A percentile compares a stretch with the other conserved stretches of the same genome.
Evolutionary conservation across 805 yeast species (phyloP).

Genomic region (Zygosaccharomyces gambellarensis): DNA sequence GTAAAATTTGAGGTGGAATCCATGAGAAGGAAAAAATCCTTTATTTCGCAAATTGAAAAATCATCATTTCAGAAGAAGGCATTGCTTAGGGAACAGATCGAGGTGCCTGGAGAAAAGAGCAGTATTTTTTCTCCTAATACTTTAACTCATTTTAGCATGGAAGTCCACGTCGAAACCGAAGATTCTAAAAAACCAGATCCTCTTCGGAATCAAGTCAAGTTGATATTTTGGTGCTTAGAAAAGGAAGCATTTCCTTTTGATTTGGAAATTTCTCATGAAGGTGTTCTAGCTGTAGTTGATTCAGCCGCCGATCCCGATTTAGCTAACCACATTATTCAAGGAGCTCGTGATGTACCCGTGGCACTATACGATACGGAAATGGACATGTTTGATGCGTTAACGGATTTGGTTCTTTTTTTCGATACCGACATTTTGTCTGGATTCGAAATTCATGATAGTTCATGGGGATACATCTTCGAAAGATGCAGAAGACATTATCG

Average conservation of each 20-base stretch:
- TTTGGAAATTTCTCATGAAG: conserved; percentile 36
- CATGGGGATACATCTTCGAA: conserved; percentile 89
- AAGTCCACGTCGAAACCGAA: conserved; percentile 60
- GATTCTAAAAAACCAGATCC: conserved; percentile 61
- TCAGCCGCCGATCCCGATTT: conserved; percentile 6
- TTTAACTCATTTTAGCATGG: conserved; percentile 58
- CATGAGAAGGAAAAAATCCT: conserved; percentile 13
- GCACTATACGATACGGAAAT: conserved; percentile 49
- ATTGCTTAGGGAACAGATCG: conserved; percentile 18
- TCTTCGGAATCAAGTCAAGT: conserved; percentile 46
- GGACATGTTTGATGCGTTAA: conserved; percentile 52
- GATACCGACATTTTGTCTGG: conserved; percentile 92
- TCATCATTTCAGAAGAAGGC: conserved; percentile 37
- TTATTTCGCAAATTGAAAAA: conserved; percentile 50
- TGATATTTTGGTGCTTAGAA: conserved; percentile 62
- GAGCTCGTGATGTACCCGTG: conserved; percentile 30
- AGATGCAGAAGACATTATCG: conserved; percentile 46
- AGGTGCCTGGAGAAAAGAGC: conserved; percentile 26
- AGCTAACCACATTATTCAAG: conserved; percentile 10
- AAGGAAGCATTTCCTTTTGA: conserved; percentile 38
- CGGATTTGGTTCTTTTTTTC: conserved; percentile 49
- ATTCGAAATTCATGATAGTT: conserved; percentile 68
- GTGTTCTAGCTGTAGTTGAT: conserved; percentile 31
- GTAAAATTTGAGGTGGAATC: conserved; percentile 25
- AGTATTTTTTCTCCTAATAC: conserved; percentile 41